phyloP scores from a whole-genome alignment of 2,329 filamentous ascomycete genomes.

The Seiridium unicorne region DNA sequence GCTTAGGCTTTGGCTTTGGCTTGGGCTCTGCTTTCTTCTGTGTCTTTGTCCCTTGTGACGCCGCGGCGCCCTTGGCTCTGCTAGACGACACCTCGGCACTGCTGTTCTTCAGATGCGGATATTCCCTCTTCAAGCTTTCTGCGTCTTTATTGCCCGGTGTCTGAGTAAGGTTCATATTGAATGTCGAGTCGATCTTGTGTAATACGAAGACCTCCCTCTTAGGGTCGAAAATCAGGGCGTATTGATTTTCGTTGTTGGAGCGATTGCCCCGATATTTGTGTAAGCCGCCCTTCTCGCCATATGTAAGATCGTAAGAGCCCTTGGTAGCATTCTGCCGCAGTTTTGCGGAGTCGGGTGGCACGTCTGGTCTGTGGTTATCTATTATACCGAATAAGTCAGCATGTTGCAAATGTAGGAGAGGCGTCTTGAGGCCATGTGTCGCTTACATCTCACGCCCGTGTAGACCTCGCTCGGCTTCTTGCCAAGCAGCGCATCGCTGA shows the following conservation, averaged over 20 bases:
- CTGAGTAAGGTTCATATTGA: conserved; percentile 81
- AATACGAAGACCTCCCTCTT: conserved; percentile 74
- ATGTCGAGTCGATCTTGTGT: conserved; percentile 76
- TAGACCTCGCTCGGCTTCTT: conserved; percentile 56
- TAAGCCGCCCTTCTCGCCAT: conserved; percentile 48
- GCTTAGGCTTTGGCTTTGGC: not conserved
- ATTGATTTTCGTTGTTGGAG: conserved; percentile 54
- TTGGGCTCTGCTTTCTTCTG: not conserved
- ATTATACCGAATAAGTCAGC: not conserved
- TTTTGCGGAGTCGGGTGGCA: conserved; percentile 47
- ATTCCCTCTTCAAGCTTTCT: conserved; percentile 62
- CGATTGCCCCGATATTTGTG: conserved; percentile 62
- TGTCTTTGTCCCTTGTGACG: conserved; percentile 5
- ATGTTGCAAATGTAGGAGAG: too few species aligned
- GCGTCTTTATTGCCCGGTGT: conserved; percentile 65
- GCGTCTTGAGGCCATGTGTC: not conserved
- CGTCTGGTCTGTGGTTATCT: conserved; percentile 63
- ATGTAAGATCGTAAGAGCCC: conserved; percentile 54
- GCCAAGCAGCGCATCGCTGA: conserved; percentile 60
- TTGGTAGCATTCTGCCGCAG: conserved; percentile 50
- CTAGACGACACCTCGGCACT: conserved; percentile 14
- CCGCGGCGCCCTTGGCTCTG: conserved; percentile 15
- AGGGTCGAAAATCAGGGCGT: conserved; percentile 74
- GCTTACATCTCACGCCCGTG: conserved; percentile 59
- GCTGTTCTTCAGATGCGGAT: conserved; percentile 58